Evolutionary conservation across 768 basidiomycete species (phyloP).

Genomic region (Lentinula detonsa): DNA sequence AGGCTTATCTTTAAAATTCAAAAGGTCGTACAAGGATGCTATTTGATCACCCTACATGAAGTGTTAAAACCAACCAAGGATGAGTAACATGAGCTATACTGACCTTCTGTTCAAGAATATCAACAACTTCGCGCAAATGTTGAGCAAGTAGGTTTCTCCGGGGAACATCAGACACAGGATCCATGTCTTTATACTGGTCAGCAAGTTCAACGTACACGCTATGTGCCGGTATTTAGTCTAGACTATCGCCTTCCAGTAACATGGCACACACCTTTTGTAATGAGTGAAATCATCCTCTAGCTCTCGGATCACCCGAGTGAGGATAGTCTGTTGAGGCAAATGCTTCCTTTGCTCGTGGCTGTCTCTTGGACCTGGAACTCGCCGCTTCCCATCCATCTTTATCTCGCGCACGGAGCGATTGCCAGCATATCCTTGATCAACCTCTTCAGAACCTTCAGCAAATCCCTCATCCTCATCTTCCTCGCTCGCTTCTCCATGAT

Average conservation of each 20-base stretch:
- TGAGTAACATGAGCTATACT: constrained; percentile 8
- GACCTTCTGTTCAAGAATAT: constrained; percentile 89
- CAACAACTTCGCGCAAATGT: constrained; percentile 88
- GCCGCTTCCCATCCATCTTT: constrained; percentile 24
- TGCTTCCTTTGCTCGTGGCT: constrained; percentile 29
- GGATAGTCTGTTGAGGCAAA: constrained; percentile 83
- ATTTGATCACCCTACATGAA: constrained; percentile 81
- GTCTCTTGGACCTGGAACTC: constrained; percentile 23
- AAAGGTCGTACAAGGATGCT: constrained; percentile 79
- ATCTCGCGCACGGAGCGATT: neutral
- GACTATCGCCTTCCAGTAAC: too few species aligned
- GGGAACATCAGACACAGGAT: constrained; percentile 72
- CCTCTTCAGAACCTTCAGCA: constrained; percentile 35
- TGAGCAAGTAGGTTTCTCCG: constrained; percentile 84
- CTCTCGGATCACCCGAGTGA: constrained; percentile 76
- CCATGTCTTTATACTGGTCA: constrained; percentile 89
- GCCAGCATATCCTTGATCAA: constrained; percentile 14
- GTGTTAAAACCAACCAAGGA: neutral
- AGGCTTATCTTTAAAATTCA: constrained; percentile 71
- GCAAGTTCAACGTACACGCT: constrained; percentile 90
- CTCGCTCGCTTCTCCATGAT: constrained; percentile 8
- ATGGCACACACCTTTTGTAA: constrained; percentile 75
- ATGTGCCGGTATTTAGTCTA: neutral
- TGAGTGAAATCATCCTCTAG: constrained; percentile 94
- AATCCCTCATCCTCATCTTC: constrained; percentile 42